phyloP scores from a whole-genome alignment of 1,139 yeast species.

The Blastobotrys elegans region DNA sequence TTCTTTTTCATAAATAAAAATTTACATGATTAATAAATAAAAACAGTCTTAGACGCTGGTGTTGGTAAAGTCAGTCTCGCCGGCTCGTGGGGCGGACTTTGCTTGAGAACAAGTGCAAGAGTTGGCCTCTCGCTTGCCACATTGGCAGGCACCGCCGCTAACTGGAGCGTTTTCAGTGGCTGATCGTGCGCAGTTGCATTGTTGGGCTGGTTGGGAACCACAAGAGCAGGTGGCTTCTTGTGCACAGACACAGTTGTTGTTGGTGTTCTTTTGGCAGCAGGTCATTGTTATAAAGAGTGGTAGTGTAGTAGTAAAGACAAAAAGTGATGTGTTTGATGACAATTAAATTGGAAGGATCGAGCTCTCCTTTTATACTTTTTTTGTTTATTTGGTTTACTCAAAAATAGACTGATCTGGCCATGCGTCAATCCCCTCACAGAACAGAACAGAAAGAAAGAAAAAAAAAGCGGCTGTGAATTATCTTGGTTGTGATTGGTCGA shows the following conservation, averaged over 20 bases:
- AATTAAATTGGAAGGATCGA: background rate
- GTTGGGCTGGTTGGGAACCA: slow-evolving; percentile 38
- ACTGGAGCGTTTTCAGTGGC: slow-evolving; percentile 33
- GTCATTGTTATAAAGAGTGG: slow-evolving; percentile 1
- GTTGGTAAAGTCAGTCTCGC: slow-evolving; percentile 41
- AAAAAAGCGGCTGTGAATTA: too few relatives aligned
- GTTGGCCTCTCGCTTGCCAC: slow-evolving; percentile 38
- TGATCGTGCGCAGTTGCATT: slow-evolving; percentile 37
- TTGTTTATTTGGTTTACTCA: background rate
- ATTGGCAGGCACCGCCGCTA: slow-evolving; percentile 35
- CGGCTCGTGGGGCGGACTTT: slow-evolving; percentile 36
- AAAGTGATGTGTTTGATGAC: background rate
- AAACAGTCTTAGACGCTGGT: slow-evolving; percentile 17
- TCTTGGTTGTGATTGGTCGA: too few relatives aligned
- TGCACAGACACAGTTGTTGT: slow-evolving; percentile 36
- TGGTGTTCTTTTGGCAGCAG: slow-evolving; percentile 13
- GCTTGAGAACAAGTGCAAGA: slow-evolving; percentile 40
- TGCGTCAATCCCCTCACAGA: background rate
- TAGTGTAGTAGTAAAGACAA: background rate
- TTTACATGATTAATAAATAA: background rate
- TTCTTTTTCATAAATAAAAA: too few relatives aligned
- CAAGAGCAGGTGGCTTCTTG: slow-evolving; percentile 42
- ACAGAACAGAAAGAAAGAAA: too few relatives aligned
- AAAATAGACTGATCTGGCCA: background rate
- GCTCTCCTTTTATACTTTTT: background rate